Percentiles rank a stretch among this genome's conserved stretches.
phyloP scores from a whole-genome alignment of 2,329 filamentous ascomycete species.

The Albifimbria verrucaria region DNA sequence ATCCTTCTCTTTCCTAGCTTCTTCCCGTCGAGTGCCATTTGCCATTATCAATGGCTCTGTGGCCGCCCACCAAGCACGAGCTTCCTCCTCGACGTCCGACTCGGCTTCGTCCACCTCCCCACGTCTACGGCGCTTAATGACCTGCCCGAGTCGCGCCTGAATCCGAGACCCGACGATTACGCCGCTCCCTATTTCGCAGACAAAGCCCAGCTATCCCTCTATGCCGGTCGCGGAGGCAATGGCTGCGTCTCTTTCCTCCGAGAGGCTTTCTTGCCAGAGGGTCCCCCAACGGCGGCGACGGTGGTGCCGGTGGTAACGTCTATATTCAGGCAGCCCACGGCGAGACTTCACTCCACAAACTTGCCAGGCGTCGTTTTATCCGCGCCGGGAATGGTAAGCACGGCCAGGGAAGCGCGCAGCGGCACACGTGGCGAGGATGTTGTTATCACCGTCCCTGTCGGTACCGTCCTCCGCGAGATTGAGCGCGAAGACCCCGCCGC shows the following conservation, averaged over 20 bases:
- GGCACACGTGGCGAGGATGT: conserved; percentile 84
- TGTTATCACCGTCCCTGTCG: conserved; percentile 85
- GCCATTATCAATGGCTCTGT: conserved; percentile 9
- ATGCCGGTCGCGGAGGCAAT: conserved; percentile 79
- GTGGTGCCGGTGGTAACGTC: conserved; percentile 84
- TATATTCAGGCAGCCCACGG: conserved; percentile 92
- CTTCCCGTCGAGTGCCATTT: conserved; percentile 18
- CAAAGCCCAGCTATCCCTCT: conserved; percentile 72
- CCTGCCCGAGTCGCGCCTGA: conserved; percentile 58
- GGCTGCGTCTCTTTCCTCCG: conserved; percentile 93
- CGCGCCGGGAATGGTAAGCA: conserved; percentile 74
- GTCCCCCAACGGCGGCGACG: conserved; percentile 91
- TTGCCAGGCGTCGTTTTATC: conserved; percentile 72
- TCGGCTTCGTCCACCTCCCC: conserved; percentile 7
- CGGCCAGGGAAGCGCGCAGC: conserved; percentile 70
- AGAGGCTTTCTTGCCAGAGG: conserved; percentile 88
- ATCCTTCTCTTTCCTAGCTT: conserved; percentile 42
- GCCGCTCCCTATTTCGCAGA: conserved; percentile 81
- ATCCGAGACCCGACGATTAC: conserved; percentile 83
- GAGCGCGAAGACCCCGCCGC: conserved; percentile 72
- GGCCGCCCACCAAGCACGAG: conserved; percentile 5
- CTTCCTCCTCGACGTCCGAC: conserved; percentile 4
- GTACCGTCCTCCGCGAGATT: conserved; percentile 84
- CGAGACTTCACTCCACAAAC: conserved; percentile 90
- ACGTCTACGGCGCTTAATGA: conserved; percentile 23